Conservation (phyloP, 768 basidiomycete species). For the Hericium erinaceus region DNA sequence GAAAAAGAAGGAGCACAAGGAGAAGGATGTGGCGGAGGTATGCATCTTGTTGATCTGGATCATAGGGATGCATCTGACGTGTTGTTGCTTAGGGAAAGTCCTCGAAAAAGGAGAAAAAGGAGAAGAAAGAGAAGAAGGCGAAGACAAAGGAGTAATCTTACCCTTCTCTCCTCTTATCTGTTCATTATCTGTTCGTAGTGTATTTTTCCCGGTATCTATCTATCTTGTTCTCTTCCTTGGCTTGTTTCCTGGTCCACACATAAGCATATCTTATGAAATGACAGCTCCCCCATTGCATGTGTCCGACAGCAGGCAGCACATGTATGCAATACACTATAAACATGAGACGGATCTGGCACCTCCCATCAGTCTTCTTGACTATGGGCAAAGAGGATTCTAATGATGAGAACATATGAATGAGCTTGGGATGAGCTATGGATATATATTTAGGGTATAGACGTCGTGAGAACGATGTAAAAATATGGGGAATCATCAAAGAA, state of each 20-base stretch:
- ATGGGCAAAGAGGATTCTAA: too few relatives aligned
- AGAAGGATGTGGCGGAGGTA: slow-evolving; percentile 33
- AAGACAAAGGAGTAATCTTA: slow-evolving; percentile 33
- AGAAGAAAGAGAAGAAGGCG: slow-evolving; percentile 41
- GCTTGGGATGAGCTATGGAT: too few relatives aligned
- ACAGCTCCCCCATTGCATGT: too few relatives aligned
- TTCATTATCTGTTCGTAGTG: neutral
- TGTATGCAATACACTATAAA: too few relatives aligned
- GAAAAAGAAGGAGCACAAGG: slow-evolving; percentile 55
- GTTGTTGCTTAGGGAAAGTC: slow-evolving; percentile 22
- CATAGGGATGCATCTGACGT: neutral
- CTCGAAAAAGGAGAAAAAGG: slow-evolving; percentile 31
- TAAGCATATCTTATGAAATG: neutral
- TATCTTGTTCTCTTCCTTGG: neutral
- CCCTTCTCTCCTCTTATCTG: slow-evolving; percentile 2
- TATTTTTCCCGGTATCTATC: neutral
- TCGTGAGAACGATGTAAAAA: too few relatives aligned
- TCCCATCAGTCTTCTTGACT: too few relatives aligned
- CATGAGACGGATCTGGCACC: too few relatives aligned
- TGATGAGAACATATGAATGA: too few relatives aligned
- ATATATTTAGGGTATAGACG: too few relatives aligned
- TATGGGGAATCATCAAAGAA: too few relatives aligned
- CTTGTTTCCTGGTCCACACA: neutral
- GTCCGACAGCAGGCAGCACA: too few relatives aligned
- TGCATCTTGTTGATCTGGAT: slow-evolving; percentile 11